Evolutionary conservation across 2,329 filamentous ascomycete genomes (phyloP), one percentile per base, ranked within the genome.

Genomic region (Fusarium hostae): DNA sequence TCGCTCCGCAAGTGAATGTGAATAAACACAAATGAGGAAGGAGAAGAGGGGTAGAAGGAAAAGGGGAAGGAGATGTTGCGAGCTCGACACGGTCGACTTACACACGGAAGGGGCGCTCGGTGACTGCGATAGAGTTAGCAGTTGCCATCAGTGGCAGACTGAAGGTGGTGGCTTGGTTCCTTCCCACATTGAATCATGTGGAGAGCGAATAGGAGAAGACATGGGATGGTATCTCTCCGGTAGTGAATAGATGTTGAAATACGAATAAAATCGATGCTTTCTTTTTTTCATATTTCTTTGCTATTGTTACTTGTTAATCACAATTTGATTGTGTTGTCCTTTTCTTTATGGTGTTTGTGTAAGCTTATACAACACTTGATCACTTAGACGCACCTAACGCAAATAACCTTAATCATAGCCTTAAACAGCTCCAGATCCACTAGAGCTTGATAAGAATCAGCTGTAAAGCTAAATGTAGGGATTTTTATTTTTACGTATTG

Each of bases 71-170:
- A 43, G 18, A 30, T 24, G 6, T 34, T 41, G 47, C 26, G 43
- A 59, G 7, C 22, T 55, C 45, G 47, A 35, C n/a, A 56, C 11
- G 50, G 39, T 41, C 37, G 34, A 35, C 35, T 51, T 58, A 26
- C 51, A 47, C 40, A 50, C 28, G 26, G 56, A 51, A 61, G 55
- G 65, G 44, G 59, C 45, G 58, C 12, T 54, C 51, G 55, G 57
- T 51, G 58, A 48, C 44, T 59, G 56, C 40, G 52, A 63, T 70
- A 57, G 30, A 59, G 65, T 63, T 63, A 57, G 66, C 70, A 72
- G 70, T 55, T 73, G 57, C 70, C 48, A 63, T 57, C 70, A 72
- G 66, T 72, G 66, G 66, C 70, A 54, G 54, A 44, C 44, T 58
- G 51, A 39, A 59, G 40, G 52, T 66, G 30, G 65, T 67, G 59